Conservation (phyloP, 163 green algal genomes). For the Chlamydomonas reinhardtii region DNA sequence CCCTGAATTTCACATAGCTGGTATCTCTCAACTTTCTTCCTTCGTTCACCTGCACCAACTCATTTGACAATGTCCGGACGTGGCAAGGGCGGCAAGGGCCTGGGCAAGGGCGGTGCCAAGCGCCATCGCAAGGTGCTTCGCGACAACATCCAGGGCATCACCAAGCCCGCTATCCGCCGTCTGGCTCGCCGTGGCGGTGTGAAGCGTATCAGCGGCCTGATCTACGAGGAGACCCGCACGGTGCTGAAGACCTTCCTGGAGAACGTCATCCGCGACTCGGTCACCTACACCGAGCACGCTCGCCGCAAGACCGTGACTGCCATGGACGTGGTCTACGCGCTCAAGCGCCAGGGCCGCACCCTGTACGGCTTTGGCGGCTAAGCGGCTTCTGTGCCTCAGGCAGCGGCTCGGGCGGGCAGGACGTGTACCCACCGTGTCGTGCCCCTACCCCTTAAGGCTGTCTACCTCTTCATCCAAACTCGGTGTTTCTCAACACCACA, state of each 20-base stretch:
- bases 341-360: too few species aligned
- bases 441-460: too few species aligned
- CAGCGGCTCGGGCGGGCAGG: not conserved
- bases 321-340: not conserved
- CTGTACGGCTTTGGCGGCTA: not conserved
- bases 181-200: constrained; percentile 90
- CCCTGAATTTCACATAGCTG: too few species aligned
- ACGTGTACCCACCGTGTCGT: not conserved
- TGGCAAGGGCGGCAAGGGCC: constrained; percentile 89
- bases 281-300: constrained; percentile 94
- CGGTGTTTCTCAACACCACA: constrained; percentile 34
- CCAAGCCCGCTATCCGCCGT: constrained; percentile 93
- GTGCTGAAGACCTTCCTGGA: constrained; percentile 77
- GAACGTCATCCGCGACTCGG: constrained; percentile 87
- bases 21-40: too few species aligned
- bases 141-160: constrained; percentile 97
- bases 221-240: constrained; percentile 98
- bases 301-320: constrained; percentile 81
- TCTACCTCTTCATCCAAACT: not conserved
- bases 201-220: constrained; percentile 94
- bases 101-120: constrained; percentile 92
- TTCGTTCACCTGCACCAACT: too few species aligned
- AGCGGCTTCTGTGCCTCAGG: not conserved
- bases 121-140: constrained; percentile 91
- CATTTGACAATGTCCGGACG: constrained; percentile 68